Base-by-base conservation (phyloP, 805 yeast species). In the Wickerhamomyces sydowiorum region DNA sequence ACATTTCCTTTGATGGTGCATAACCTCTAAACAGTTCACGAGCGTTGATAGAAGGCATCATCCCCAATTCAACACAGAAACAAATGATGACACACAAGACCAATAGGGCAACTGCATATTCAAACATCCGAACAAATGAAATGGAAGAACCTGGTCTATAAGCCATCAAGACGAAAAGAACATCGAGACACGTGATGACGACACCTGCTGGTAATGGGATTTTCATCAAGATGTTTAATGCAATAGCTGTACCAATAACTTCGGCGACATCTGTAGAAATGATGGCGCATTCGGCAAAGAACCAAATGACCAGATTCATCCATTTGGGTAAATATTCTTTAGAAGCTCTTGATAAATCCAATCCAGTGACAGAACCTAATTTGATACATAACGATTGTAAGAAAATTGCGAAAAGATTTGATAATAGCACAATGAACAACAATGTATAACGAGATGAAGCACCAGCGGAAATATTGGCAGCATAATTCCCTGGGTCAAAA, bases 181-280 rank as follows among this genome's bases (percentile, higher is more conserved):
- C 96, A 61, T 90, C 96, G 2, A 84, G 57, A 2, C 86, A 77
- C 0, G 96, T 88, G 22, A 89, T 65, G 5, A 84, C 62, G 3
- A 89, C 93, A 42, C 96, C 96, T 5, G 79, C 70, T 1, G 86
- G 68, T 33, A 90, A 68, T 0, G 96, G 96, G 19, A 89, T 73
- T 13, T 73, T 73, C 46, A 89, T 73, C 36, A 89, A 61, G 43
- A 89, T 85, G 53, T 87, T 82, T 35, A 90, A 66, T 0, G 96
- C 80, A 46, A 89, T 86, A 8, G 96, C 96, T 5, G 96, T 84
- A 37, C 96, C 97, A 21, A 90, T 87, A 7, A 89, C 96, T 60
- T 90, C 97, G 1, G 96, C 96, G 49, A 89, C 72, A 64, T 89
- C 96, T 0, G 97, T 90, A 14, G 96, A 91, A 33, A 89, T 81